Percentiles rank a stretch among this genome's conserved stretches.
phyloP scores from a whole-genome alignment of 495 filamentous ascomycete genomes.

The Penicillium lividum region DNA sequence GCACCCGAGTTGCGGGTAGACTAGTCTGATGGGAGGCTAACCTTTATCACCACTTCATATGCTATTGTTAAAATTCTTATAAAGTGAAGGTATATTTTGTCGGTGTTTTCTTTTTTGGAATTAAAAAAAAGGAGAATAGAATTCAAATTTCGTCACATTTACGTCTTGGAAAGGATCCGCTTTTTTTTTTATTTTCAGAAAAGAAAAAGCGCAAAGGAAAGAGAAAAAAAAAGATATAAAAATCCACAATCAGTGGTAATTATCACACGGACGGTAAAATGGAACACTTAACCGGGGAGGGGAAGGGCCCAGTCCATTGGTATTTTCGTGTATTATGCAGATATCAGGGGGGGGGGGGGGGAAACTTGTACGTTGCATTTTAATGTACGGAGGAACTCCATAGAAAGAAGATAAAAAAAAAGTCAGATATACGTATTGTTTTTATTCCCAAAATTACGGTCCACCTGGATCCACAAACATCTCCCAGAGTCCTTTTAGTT shows the following conservation, averaged over 20 bases:
- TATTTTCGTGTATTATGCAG: background rate
- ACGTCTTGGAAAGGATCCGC: slow-evolving; percentile 17
- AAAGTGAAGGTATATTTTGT: background rate
- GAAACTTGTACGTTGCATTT: slow-evolving; percentile 5
- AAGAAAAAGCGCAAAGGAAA: background rate
- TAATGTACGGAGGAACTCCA: background rate
- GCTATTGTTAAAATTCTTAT: background rate
- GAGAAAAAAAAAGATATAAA: slow-evolving; percentile 4
- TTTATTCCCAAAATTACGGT: slow-evolving; percentile 37
- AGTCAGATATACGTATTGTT: background rate
- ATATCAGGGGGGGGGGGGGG: background rate
- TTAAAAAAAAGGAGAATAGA: background rate
- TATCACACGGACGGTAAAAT: slow-evolving; percentile 17
- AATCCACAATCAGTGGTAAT: slow-evolving; percentile 3
- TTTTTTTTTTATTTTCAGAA: slow-evolving; percentile 9
- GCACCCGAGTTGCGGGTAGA: slow-evolving; percentile 45
- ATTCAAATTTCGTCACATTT: slow-evolving; percentile 13
- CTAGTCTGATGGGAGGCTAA: slow-evolving; percentile 42
- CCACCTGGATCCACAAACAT: slow-evolving; percentile 41
- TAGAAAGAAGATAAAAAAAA: background rate
- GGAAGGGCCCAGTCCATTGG: slow-evolving; percentile 27
- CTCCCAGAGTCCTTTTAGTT: slow-evolving; percentile 25
- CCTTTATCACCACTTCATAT: slow-evolving; percentile 18
- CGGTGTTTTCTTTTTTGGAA: too few relatives aligned
- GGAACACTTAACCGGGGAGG: slow-evolving; percentile 27